phyloP scores from a whole-genome alignment of 768 basidiomycete species.

The Boletus vermiculosoides region DNA sequence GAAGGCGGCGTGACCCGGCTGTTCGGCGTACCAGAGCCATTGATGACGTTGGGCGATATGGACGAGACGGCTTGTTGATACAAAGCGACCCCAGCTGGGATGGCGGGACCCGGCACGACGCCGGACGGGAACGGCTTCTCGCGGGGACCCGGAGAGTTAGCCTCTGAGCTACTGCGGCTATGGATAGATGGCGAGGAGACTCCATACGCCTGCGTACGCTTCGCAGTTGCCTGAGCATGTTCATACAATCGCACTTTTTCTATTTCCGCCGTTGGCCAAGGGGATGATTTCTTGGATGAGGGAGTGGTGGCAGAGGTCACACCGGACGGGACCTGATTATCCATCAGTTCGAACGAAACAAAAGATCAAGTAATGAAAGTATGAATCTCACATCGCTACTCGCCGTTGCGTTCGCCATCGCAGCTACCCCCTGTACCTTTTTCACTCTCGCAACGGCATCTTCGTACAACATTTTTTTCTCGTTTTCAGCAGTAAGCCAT shows the following conservation, averaged over 20 bases:
- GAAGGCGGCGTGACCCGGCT: slow-evolving; percentile 32
- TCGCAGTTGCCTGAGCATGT: slow-evolving; percentile 65
- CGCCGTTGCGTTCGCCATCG: slow-evolving; percentile 27
- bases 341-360: slow-evolving; percentile 2
- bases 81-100: slow-evolving; percentile 43
- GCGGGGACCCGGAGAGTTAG: slow-evolving; percentile 17
- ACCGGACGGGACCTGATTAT: slow-evolving; percentile 7
- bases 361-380: background rate
- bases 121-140: slow-evolving; percentile 15
- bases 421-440: slow-evolving; percentile 36
- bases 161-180: slow-evolving; percentile 30
- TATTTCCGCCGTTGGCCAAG: slow-evolving; percentile 70
- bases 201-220: slow-evolving; percentile 49
- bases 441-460: slow-evolving; percentile 40
- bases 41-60: slow-evolving; percentile 25
- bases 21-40: slow-evolving; percentile 15
- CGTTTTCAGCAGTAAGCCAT: slow-evolving; percentile 42
- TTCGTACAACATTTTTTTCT: slow-evolving; percentile 42
- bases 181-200: slow-evolving; percentile 26
- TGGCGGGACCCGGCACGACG: slow-evolving; percentile 16
- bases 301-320: background rate
- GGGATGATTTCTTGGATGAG: slow-evolving; percentile 16
- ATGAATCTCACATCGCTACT: slow-evolving; percentile 25
- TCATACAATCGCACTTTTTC: slow-evolving; percentile 75
- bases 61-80: slow-evolving; percentile 48